phyloP scores from a whole-genome alignment of 257 asterid species.

The Leptodermis oblonga region DNA sequence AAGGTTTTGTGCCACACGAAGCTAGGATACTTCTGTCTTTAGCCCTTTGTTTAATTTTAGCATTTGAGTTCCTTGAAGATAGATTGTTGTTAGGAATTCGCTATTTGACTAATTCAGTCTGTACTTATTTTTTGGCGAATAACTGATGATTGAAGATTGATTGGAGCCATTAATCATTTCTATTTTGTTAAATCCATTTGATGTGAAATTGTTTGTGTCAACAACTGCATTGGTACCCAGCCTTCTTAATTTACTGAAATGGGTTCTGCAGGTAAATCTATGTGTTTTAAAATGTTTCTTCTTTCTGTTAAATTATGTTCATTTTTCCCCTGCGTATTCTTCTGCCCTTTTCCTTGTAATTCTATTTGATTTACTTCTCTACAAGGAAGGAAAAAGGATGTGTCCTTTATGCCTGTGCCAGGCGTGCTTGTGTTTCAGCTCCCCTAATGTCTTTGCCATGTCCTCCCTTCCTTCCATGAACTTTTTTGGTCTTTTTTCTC shows the following conservation, averaged over 20 bases:
- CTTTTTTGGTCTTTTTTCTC: not conserved
- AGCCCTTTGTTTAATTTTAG: not conserved
- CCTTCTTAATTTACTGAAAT: not conserved
- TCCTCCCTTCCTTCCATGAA: not conserved
- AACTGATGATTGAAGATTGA: not conserved
- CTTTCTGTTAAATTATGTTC: not conserved
- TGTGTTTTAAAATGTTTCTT: too few species aligned
- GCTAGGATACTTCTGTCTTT: not conserved
- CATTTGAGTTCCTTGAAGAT: not conserved
- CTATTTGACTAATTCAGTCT: not conserved
- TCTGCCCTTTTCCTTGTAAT: too few species aligned
- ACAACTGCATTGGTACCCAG: too few species aligned
- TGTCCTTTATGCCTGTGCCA: not conserved
- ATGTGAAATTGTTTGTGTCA: not conserved
- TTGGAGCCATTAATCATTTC: not conserved
- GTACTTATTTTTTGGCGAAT: not conserved
- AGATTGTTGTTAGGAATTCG: too few species aligned
- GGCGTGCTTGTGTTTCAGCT: not conserved
- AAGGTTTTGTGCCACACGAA: not conserved
- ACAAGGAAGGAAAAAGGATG: too few species aligned
- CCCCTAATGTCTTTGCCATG: not conserved
- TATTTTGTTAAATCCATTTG: not conserved
- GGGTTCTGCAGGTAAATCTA: not conserved
- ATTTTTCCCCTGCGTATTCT: too few species aligned
- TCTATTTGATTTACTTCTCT: too few species aligned